These are phyloP conservation scores for Nakazawaea siamensis DNA, from an alignment of 805 yeast species.

Conservation along the genomic window DNA sequence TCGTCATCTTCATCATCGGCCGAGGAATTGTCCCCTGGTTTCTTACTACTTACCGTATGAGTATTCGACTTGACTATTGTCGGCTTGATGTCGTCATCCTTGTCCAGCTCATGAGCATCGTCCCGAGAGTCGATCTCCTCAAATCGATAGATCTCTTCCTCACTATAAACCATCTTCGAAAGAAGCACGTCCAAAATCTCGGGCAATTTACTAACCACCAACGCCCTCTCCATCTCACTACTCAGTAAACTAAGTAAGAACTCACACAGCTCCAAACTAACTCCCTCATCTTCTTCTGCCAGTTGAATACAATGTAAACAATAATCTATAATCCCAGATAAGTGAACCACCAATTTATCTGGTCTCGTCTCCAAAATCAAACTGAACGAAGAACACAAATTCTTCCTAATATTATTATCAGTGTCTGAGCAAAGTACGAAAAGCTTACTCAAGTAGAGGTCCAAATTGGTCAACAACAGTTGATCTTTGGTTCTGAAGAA, in stretches of 20 bases:
- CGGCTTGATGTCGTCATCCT: constrained; percentile 84
- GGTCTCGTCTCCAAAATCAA: constrained; percentile 68
- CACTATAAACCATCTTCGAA: constrained; percentile 80
- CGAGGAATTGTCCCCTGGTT: constrained; percentile 12
- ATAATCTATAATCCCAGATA: constrained; percentile 80
- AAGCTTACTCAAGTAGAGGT: constrained; percentile 53
- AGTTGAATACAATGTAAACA: constrained; percentile 71
- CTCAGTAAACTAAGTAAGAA: constrained; percentile 65
- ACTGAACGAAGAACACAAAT: constrained; percentile 72
- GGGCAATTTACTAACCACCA: constrained; percentile 50
- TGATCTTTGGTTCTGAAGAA: constrained; percentile 66
- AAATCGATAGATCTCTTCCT: constrained; percentile 63
- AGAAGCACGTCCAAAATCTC: constrained; percentile 71
- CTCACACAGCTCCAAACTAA: constrained; percentile 90
- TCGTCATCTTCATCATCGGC: constrained; percentile 53
- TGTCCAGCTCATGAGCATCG: constrained; percentile 71
- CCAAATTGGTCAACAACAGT: constrained; percentile 54
- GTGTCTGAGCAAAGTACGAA: constrained; percentile 63
- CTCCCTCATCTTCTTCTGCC: constrained; percentile 51
- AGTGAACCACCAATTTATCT: constrained; percentile 70
- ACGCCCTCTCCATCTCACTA: constrained; percentile 48
- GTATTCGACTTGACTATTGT: constrained; percentile 55
- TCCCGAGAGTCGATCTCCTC: constrained; percentile 63
- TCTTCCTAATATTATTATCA: constrained; percentile 53
- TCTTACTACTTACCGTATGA: constrained; percentile 20